Evolutionary conservation across 2,329 filamentous ascomycete genomes (phyloP).

Genomic region (Xenoacremonium recifei): DNA sequence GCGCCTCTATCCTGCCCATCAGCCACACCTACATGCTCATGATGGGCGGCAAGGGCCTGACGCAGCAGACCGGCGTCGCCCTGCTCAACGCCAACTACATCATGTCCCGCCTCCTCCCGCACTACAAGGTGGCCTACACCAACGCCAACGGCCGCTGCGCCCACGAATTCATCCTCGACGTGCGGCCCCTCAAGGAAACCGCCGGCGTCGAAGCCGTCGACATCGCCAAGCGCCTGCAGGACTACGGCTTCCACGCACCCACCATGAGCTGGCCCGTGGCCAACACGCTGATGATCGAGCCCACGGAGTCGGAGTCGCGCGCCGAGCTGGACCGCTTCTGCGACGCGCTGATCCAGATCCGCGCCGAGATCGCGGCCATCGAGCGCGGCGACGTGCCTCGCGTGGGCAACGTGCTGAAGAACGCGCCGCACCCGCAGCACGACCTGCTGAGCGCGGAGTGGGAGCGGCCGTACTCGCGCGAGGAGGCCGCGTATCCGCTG

Average conservation of each 20-base stretch:
- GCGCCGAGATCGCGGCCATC: slow-evolving; percentile 79
- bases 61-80: slow-evolving; percentile 85
- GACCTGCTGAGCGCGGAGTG: slow-evolving; percentile 72
- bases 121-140: slow-evolving; percentile 92
- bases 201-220: slow-evolving; percentile 88
- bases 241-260: slow-evolving; percentile 95
- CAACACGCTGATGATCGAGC: slow-evolving; percentile 97
- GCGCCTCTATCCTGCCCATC: slow-evolving; percentile 89
- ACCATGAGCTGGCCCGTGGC: slow-evolving; percentile 97
- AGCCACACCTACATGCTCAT: slow-evolving; percentile 94
- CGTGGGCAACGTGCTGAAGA: slow-evolving; percentile 82
- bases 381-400: slow-evolving; percentile 75
- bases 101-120: slow-evolving; percentile 76
- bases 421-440: slow-evolving; percentile 80
- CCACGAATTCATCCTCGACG: slow-evolving; percentile 95
- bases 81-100: slow-evolving; percentile 97
- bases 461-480: slow-evolving; percentile 77
- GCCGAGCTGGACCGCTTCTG: slow-evolving; percentile 93
- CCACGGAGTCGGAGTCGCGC: slow-evolving; percentile 89
- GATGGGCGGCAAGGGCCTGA: slow-evolving; percentile 75
- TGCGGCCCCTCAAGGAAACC: slow-evolving; percentile 78
- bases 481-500: slow-evolving; percentile 84
- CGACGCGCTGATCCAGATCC: slow-evolving; percentile 82
- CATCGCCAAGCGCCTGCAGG: slow-evolving; percentile 91
- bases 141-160: slow-evolving; percentile 87